Evolutionary conservation across 1,284 basidiomycete genomes (phyloP), one percentile per base, ranked within the genome.

Genomic region (Rhodotorula sp.): DNA sequence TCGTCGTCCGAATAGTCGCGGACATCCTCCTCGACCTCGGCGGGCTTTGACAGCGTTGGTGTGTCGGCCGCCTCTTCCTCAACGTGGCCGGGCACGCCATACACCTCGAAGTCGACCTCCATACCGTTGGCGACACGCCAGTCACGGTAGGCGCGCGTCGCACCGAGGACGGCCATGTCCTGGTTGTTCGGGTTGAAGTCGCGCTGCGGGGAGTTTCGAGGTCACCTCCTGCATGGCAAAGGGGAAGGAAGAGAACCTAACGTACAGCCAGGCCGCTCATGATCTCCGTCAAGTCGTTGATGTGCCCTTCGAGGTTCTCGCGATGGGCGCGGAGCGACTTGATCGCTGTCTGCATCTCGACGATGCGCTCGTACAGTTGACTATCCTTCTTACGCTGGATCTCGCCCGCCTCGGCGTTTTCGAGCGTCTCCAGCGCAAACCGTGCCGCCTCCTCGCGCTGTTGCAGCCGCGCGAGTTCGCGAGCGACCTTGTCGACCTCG

Each of bases 121-220:
- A 80, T 76, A 37, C 74, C 75, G 53, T 73, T 80, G 32, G 84
- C 85, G 6, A 32, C 25, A 34, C 81, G 70, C 88, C 88, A 87
- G 68, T 89, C 88, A 79, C 93, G 91, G 88, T 92, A 98, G 21
- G 94, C 94, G 58, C 94, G 89, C 13, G 97, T 94, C 27, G 96
- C 95, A 76, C 95, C 94, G 55, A 97, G 88, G 70, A 98, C 96
- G 17, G 93, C 95, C 96, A 99, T 98, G 80, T 99, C 96, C 81
- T 96, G 92, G 81, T 97, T 97, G 82, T 99, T 99, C 34, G 96
- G 96, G 82, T 99, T 99, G 84, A 97, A 98, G 0, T 90, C 90
- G 17, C 78, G 80, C 51, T 78, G 66, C 9, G 34, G 41, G 22
- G 27, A 1, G n/a, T 10, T 15, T 8, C n/a, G 3, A n/a, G 2